These are phyloP conservation scores for Noccaea caerulescens DNA, from an alignment of 345 rosid genomes.

Conservation along the genomic window DNA sequence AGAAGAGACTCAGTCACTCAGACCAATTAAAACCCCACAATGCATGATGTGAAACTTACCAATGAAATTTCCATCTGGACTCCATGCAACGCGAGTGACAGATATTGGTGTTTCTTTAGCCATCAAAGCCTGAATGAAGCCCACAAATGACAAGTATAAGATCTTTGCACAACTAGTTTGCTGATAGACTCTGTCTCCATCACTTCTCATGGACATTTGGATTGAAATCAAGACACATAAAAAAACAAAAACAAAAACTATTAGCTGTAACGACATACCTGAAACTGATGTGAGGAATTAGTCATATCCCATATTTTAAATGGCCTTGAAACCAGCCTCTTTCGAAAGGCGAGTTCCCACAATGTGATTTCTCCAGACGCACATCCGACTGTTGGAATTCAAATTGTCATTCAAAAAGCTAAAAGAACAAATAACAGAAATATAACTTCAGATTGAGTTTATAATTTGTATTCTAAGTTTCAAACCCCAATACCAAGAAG, in stretches of 20 bases:
- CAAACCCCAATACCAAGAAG: conserved; percentile 70
- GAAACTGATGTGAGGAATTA: conserved; percentile 56
- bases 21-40: conserved; percentile 16
- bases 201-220: conserved; percentile 13
- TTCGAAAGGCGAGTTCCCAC: conserved; percentile 68
- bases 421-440: neutral
- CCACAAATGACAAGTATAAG: conserved; percentile 24
- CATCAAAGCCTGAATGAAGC: conserved; percentile 49
- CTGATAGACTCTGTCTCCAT: conserved; percentile 21
- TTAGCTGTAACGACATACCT: conserved; percentile 52
- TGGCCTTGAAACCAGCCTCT: conserved; percentile 69
- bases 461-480: neutral
- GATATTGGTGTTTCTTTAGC: conserved; percentile 52
- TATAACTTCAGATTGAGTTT: neutral
- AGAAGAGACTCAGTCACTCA: conserved; percentile 37
- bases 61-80: conserved; percentile 65
- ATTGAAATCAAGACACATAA: conserved; percentile 1
- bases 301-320: conserved; percentile 74
- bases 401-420: conserved; percentile 40
- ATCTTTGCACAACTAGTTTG: conserved; percentile 31
- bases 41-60: conserved; percentile 50
- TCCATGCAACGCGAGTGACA: conserved; percentile 70
- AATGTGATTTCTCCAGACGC: conserved; percentile 76
- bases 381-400: conserved; percentile 73
- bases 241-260: neutral